Percentiles rank a stretch among this genome's conserved stretches.
Evolutionary conservation across 495 filamentous ascomycete genomes (phyloP).

Genomic region (Penicillium turbatum): DNA sequence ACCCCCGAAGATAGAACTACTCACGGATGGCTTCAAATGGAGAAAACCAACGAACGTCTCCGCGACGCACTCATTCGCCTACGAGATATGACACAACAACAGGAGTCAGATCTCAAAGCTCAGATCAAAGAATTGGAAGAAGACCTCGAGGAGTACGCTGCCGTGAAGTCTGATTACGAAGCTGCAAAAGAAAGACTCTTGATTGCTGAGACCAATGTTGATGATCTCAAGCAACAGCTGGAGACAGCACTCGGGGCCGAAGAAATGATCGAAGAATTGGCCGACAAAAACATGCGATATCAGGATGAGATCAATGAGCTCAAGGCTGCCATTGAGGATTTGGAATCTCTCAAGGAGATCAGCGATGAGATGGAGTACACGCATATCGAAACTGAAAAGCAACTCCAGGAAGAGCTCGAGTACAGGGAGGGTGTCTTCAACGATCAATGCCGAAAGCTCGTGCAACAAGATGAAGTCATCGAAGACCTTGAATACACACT

Average conservation of each 20-base stretch:
- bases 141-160: conserved; percentile 68
- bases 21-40: conserved; percentile 86
- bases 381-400: conserved; percentile 85
- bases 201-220: conserved; percentile 68
- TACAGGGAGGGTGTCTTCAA: conserved; percentile 70
- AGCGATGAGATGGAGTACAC: conserved; percentile 93
- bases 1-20: conserved; percentile 81
- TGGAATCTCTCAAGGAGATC: conserved; percentile 83
- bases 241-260: conserved; percentile 84
- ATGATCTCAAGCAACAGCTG: conserved; percentile 85
- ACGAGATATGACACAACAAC: conserved; percentile 80
- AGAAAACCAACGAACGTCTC: conserved; percentile 82
- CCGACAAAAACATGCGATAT: conserved; percentile 76
- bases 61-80: conserved; percentile 79
- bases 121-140: conserved; percentile 75
- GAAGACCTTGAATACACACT: conserved; percentile 89
- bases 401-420: conserved; percentile 90
- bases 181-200: conserved; percentile 66
- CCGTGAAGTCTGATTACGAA: conserved; percentile 66
- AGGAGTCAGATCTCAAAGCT: conserved; percentile 71
- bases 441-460: conserved; percentile 63
- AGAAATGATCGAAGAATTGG: conserved; percentile 88
- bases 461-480: conserved; percentile 66
- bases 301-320: conserved; percentile 80
- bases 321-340: conserved; percentile 71